Base-by-base conservation (phyloP, 2,329 filamentous ascomycete genomes). In the Penicillium sclerotigenum region DNA sequence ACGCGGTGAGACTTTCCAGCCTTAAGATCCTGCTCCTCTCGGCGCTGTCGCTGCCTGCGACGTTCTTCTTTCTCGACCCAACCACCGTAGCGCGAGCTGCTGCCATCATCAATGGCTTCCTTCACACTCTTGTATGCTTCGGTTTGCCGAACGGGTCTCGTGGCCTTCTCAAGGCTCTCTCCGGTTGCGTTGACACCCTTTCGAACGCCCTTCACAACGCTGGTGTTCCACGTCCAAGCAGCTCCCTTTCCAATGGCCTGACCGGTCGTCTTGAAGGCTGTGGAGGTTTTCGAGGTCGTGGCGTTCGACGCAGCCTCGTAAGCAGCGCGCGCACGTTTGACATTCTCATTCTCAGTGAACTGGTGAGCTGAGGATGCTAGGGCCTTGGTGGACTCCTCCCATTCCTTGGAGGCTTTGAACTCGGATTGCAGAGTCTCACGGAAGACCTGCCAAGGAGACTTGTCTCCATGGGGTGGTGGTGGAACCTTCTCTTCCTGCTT, bases 401-500 rank as follows among this genome's bases (percentile, higher is more conserved):
- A 99, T 74, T 99, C 94, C 72, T 97, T 96, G 16, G 92, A 97
- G 50, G 91, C 89, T 75, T 97, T 91, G 78, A 99, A 96, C 76
- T 99, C 94, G 55, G 82, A 83, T 73, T 90, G 86, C 76, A 99
- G 85, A n/a, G 94, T 99, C 71, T 99, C 94, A 70, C 90, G 90
- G 79, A 99, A 99, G 31, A 99, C 94, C 73, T 97, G 91, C 92
- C 94, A 97, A 52, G 94, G 94, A 3, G 93, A 94, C 81, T 99
- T 99, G 79, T 96, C 91, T 59, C 94, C 94, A 71, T 99, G 94
- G 20, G 92, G 93, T n/a, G 94, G 93, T 14, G 92, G 93, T 22
- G 93, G 90, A 13, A 92, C 77, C 59, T 91, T 85, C 66, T 90
- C 84, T 67, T 84, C 79, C 55, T 81, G 77, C 48, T 82, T 77